Base-by-base conservation (phyloP, 2,329 filamentous ascomycete species). In the Xylariales sp. region DNA sequence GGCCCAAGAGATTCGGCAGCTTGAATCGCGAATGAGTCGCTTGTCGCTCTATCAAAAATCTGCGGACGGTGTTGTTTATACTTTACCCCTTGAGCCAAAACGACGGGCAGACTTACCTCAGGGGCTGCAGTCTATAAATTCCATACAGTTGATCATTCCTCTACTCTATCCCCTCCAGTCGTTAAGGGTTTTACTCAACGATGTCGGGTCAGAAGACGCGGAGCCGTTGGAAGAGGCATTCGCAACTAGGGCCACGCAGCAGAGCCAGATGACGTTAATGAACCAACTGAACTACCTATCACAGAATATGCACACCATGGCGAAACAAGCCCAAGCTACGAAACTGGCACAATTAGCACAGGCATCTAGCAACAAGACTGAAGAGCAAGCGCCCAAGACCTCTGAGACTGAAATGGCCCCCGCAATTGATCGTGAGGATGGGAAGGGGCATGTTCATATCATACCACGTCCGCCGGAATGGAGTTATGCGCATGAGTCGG, bases 401-500 rank as follows among this genome's bases (percentile, higher is more conserved):
- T 36, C 50, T 3, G 28, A 53, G 39, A 12, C 32, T 4, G 46
- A 52, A 23, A 45, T 18, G 39, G 30, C 39, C 23, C 18, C 41
- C 10, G 3, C 62, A 41, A 69, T 77, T 12, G 69, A 32, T 46
- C 43, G 67, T 16, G 76, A 77, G 8, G 80, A 83, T 53, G 89
- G 87, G 34, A 87, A 85, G 64, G 84, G 85, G 41, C 92, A 95
- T 74, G 81, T 96, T 56, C 86, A 90, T 67, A 81, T 91, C 66
- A 93, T 96, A 61, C 87, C 91, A 10, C 85, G 92, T 7, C 93
- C 93, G 9, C 91, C 91, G 0, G 93, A 97, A 78, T 97, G 93
- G 93, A 79, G 79, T 34, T 75, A 81, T 14, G 78, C 82, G 1
- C 82, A 82, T n/a, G 82, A 83, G 4, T 81, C 82, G 3, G 80